These are phyloP conservation scores for Zygosaccharomyces kombuchaensis DNA, from an alignment of 805 yeast species.

Conservation along the genomic window DNA sequence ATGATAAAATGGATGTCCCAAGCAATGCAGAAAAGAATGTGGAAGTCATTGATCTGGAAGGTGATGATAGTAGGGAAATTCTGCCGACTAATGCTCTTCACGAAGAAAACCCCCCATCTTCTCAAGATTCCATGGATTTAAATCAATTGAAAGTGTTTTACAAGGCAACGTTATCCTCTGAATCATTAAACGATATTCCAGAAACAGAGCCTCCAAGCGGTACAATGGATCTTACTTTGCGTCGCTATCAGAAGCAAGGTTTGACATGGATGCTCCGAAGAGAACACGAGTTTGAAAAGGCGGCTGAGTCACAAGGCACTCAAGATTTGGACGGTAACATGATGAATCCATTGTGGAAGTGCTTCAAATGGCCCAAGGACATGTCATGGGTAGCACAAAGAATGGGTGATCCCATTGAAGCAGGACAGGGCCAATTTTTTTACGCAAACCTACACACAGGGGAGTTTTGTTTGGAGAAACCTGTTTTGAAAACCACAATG, in stretches of 20 bases:
- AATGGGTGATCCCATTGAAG: constrained; percentile 13
- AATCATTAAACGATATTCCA: constrained; percentile 53
- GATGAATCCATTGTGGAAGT: constrained; percentile 84
- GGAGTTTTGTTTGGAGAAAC: constrained; percentile 64
- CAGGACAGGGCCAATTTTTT: constrained; percentile 36
- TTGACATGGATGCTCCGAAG: constrained; percentile 85
- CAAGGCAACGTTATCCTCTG: constrained; percentile 61
- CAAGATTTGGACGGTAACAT: constrained; percentile 45
- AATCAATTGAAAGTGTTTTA: constrained; percentile 78
- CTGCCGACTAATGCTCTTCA: constrained; percentile 14
- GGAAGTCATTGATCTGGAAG: constrained; percentile 37
- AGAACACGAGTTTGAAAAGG: constrained; percentile 52
- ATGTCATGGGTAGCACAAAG: constrained; percentile 37
- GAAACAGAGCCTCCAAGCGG: constrained; percentile 51
- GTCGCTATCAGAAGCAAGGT: constrained; percentile 82
- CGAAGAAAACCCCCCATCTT: constrained; percentile 14
- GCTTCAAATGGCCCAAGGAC: constrained; percentile 67
- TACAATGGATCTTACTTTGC: constrained; percentile 51
- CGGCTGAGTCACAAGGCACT: constrained; percentile 24
- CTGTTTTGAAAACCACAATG: constrained; percentile 54
- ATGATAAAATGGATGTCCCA: constrained; percentile 8
- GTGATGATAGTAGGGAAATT: constrained; percentile 39
- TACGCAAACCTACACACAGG: constrained; percentile 80
- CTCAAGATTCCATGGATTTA: constrained; percentile 46
- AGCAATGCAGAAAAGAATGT: constrained; percentile 20